A percentile compares a stretch with the other conserved stretches of the same genome.
Evolutionary conservation across 2,329 filamentous ascomycete species (phyloP).

Genomic region (Exophiala sideris): DNA sequence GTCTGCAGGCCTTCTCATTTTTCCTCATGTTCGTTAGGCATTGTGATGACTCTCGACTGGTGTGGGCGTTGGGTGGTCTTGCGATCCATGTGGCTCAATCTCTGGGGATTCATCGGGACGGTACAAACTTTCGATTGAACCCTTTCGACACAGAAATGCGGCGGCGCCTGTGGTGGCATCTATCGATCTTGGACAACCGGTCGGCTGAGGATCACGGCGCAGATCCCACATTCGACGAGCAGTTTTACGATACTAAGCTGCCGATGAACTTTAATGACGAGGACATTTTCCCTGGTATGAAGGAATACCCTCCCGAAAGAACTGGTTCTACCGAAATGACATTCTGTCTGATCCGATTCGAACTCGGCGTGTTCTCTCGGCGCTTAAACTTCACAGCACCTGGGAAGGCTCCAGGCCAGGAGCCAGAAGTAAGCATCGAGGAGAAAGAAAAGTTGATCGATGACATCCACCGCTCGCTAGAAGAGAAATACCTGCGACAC

Average conservation of each 20-base stretch:
- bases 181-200: constrained; percentile 55
- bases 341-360: constrained; percentile 51
- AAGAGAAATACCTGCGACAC: constrained; percentile 54
- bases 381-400: constrained; percentile 39
- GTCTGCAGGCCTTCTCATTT: constrained; percentile 61
- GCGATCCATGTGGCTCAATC: constrained; percentile 40
- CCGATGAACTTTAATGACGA: constrained; percentile 50
- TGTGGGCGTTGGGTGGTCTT: constrained; percentile 43
- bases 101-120: constrained; percentile 45
- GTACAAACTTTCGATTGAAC: constrained; percentile 47
- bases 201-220: constrained; percentile 63
- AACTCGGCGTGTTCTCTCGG: constrained; percentile 46
- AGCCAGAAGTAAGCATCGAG: constrained; percentile 24
- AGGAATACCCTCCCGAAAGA: constrained; percentile 47
- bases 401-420: constrained; percentile 25
- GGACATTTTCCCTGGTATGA: constrained; percentile 49
- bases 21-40: constrained; percentile 57
- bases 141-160: constrained; percentile 50
- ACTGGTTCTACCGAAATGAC: constrained; percentile 55
- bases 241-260: constrained; percentile 57
- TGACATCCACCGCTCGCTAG: constrained; percentile 52
- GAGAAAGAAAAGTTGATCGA: constrained; percentile 48
- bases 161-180: constrained; percentile 37
- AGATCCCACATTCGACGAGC: constrained; percentile 57
- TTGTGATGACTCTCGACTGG: constrained; percentile 42